Evolutionary conservation across 352 stramenopile genomes (phyloP), one percentile per base, ranked within the genome.

Genomic region (Pythium dissimile): DNA sequence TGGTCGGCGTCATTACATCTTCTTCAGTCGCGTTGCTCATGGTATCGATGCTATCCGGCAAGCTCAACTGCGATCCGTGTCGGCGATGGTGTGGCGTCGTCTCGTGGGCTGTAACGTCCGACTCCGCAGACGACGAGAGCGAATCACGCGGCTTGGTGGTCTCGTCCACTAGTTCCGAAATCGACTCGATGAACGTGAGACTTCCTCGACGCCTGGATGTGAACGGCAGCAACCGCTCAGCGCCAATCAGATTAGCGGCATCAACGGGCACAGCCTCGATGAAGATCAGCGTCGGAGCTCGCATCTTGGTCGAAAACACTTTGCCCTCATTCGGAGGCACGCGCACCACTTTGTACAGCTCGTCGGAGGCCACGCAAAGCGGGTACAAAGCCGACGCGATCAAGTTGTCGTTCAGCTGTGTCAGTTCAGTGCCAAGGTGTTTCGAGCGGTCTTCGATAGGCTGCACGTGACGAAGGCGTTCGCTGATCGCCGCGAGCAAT

Each of bases 301-400:
- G 79, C 77, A 89, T 88, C 68, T 92, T 92, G 9, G 82, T 92
- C n/a, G 82, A 88, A 30, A 92, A 92, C 15, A 92, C 82, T 59
- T 88, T 92, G 46, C 82, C 82, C 73, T 92, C 82, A 9, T 60
- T 84, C 8, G 78, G 79, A 26, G 82, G 78, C 24, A 92, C 82
- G 7, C 82, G 77, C 18, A 92, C 59, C 7, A 92, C 82, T 66
- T 84, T 79, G 52, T 82, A 85, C 21, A 92, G 52, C 32, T 88
- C 72, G 38, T 92, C 82, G 5, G 82, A 92, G 3, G 80, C 82
- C 0, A 75, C 73, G 31, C 82, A 89, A 8, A 92, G 51, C 11
- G 82, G 82, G 50, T 91, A 91, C 44, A 91, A 47, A 8, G 77
- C 81, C n/a, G 77, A 86, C 12, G 64, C 67, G 53, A 71, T 67